Conservation (phyloP, 2,329 filamentous ascomycete genomes). For the Penicillium sp. region DNA sequence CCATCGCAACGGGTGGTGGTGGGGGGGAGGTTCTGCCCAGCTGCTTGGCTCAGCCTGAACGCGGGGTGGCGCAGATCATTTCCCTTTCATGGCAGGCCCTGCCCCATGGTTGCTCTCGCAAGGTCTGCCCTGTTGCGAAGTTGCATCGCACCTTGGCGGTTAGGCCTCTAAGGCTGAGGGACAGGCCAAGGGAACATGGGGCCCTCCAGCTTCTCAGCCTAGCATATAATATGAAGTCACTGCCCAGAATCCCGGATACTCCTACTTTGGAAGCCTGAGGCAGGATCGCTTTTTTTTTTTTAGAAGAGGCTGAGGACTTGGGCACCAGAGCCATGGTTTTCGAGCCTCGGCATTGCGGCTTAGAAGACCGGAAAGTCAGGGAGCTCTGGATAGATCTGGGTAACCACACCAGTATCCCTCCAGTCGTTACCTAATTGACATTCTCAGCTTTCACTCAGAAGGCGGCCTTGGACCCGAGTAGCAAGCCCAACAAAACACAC, state of each 20-base stretch:
- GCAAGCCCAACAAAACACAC: too few relatives aligned
- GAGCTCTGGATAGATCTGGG: not conserved
- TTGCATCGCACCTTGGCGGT: not conserved
- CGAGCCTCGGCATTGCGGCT: too few relatives aligned
- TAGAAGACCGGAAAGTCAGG: not conserved
- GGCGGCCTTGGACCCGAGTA: too few relatives aligned
- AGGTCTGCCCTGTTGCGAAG: not conserved
- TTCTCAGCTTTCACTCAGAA: too few relatives aligned
- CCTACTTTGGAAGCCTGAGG: not conserved
- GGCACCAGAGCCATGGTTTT: too few relatives aligned
- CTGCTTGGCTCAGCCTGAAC: not conserved
- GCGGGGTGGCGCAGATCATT: not conserved
- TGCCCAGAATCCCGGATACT: not conserved
- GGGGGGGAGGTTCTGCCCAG: too few relatives aligned
- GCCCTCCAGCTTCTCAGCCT: not conserved
- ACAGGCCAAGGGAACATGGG: not conserved
- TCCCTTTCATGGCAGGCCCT: too few relatives aligned
- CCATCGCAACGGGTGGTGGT: not conserved
- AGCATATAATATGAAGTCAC: not conserved
- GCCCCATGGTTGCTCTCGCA: not conserved
- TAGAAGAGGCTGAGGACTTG: not conserved
- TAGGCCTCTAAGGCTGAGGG: not conserved
- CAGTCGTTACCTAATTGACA: too few relatives aligned
- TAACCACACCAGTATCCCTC: not conserved
- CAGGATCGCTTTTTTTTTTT: not conserved